Percentiles rank a stretch among this genome's conserved stretches.
phyloP scores from a whole-genome alignment of 2,329 filamentous ascomycete species.

The Hymenoscyphus repandus region DNA sequence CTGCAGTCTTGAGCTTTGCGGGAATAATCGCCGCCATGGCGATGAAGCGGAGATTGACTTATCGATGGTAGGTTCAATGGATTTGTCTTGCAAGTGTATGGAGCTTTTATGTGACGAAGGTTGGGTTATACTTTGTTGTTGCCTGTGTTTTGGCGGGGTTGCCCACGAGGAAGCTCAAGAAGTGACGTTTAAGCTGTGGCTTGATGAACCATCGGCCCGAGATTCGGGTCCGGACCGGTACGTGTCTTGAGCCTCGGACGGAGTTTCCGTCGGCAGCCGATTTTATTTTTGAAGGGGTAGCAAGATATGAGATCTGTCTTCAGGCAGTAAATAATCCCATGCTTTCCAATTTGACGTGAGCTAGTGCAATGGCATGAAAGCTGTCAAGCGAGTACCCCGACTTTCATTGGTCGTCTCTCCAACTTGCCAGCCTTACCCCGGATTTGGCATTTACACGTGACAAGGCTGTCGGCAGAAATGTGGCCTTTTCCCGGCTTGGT shows the following conservation, averaged over 20 bases:
- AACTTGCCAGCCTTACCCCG: background rate
- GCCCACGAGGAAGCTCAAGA: background rate
- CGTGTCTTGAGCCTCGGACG: too few species aligned
- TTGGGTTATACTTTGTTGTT: background rate
- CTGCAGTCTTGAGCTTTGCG: conserved; percentile 67
- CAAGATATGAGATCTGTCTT: too few species aligned
- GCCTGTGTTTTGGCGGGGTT: background rate
- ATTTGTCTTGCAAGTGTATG: background rate
- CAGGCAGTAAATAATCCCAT: too few species aligned
- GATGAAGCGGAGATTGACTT: too few species aligned
- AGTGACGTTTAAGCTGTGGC: background rate
- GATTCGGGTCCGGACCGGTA: background rate
- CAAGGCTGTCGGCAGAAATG: conserved; percentile 2
- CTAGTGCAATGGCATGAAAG: too few species aligned
- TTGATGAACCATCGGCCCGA: background rate
- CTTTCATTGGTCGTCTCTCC: background rate
- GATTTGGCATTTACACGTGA: background rate
- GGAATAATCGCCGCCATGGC: conserved; percentile 70
- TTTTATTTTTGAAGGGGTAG: too few species aligned
- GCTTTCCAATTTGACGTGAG: too few species aligned
- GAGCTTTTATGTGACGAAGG: background rate
- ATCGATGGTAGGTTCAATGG: background rate
- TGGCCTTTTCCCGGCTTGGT: background rate
- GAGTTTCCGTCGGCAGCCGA: too few species aligned
- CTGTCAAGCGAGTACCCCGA: too few species aligned